Percentiles rank a stretch among this genome's conserved stretches.
These are phyloP conservation scores for Plantago coronopus DNA, from an alignment of 305 asterid species.

Conservation along the genomic window DNA sequence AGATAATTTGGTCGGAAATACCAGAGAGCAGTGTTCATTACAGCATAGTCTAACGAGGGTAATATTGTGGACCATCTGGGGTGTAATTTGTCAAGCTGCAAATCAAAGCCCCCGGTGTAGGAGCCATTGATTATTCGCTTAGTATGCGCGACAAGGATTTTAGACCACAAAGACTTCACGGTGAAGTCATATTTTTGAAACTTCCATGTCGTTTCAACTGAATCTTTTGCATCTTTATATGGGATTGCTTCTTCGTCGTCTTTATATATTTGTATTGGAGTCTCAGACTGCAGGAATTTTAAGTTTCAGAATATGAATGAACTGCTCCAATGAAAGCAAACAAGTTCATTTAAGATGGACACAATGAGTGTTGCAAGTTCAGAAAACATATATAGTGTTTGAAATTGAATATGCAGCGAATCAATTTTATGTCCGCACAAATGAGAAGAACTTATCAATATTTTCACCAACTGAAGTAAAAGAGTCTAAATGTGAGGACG, in stretches of 20 bases:
- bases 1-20: constrained; percentile 48
- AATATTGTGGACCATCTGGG: constrained; percentile 46
- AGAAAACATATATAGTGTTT: neutral
- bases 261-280: constrained; percentile 31
- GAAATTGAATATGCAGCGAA: neutral
- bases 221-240: too few species aligned
- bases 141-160: constrained; percentile 48
- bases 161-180: constrained; percentile 46
- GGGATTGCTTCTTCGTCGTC: constrained; percentile 33
- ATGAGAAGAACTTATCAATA: neutral
- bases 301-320: neutral
- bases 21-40: constrained; percentile 67
- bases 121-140: constrained; percentile 50
- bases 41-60: constrained; percentile 42
- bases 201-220: constrained; percentile 32
- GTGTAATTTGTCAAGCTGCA: constrained; percentile 55
- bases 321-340: neutral
- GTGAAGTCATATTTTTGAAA: constrained; percentile 52
- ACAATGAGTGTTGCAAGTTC: neutral
- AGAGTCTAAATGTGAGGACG: constrained; percentile 16
- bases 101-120: constrained; percentile 43
- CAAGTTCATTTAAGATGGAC: too few species aligned
- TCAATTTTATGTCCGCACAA: neutral
- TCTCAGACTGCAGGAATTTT: constrained; percentile 44
- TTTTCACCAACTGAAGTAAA: neutral